phyloP scores from a whole-genome alignment of 2,329 filamentous ascomycete species.

The Pseudogymnoascus sp. region DNA sequence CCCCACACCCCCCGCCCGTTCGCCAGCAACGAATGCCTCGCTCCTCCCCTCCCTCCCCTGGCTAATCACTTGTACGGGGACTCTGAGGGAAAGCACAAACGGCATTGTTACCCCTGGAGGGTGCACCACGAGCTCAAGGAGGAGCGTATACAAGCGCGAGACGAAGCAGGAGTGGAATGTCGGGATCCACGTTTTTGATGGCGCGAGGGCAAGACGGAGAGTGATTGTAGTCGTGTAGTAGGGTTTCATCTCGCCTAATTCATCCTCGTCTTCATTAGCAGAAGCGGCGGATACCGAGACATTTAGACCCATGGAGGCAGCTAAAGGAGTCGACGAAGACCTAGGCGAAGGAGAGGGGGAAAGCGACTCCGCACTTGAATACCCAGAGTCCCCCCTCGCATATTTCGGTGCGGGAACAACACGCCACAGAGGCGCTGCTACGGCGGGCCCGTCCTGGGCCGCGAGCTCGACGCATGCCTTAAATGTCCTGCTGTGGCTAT shows the following conservation, averaged over 20 bases:
- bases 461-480: neutral
- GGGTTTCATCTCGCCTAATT: neutral
- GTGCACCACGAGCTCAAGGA: slow-evolving; percentile 33
- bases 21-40: neutral
- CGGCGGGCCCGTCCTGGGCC: neutral
- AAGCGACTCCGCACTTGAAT: slow-evolving; percentile 16
- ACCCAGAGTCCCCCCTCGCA: slow-evolving; percentile 23
- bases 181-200: slow-evolving; percentile 54
- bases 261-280: neutral
- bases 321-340: neutral
- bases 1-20: neutral
- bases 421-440: neutral
- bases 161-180: slow-evolving; percentile 64
- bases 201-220: slow-evolving; percentile 55
- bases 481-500: neutral
- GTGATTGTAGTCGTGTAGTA: slow-evolving; percentile 54
- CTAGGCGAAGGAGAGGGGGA: neutral
- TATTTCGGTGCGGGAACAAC: slow-evolving; percentile 16
- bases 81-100: neutral
- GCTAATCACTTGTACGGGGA: neutral
- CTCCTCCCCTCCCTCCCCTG: neutral
- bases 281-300: neutral
- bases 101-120: neutral
- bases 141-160: slow-evolving; percentile 56
- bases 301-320: neutral